Evolutionary conservation across 1,139 yeast species (phyloP).

Genomic region (Taiozyma sp.): DNA sequence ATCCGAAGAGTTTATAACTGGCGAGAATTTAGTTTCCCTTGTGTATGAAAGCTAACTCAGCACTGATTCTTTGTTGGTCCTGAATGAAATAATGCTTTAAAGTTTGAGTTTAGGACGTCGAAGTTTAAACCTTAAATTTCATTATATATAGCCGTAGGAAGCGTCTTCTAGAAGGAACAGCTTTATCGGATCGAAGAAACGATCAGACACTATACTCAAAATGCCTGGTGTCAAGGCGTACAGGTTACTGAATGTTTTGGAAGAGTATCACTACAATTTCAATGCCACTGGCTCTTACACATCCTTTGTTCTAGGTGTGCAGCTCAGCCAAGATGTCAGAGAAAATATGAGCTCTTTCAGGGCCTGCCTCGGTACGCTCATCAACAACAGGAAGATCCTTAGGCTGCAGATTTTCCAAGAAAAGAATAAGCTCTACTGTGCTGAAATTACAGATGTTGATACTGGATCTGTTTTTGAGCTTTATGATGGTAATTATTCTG

Average conservation of each 20-base stretch:
- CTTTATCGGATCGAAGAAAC: background rate
- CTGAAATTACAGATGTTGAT: background rate
- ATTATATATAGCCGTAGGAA: too few species aligned
- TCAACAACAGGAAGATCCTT: background rate
- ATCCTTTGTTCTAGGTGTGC: background rate
- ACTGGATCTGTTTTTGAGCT: background rate
- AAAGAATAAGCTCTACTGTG: background rate
- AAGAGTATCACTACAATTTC: background rate
- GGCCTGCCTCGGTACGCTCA: background rate
- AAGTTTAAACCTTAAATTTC: too few species aligned
- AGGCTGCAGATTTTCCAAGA: background rate
- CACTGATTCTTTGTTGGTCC: too few species aligned
- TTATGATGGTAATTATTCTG: background rate
- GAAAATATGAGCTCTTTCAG: background rate
- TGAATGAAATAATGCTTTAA: too few species aligned
- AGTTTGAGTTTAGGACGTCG: too few species aligned
- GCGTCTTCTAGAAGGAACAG: too few species aligned
- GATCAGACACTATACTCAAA: conserved; percentile 27
- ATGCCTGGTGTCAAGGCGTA: conserved; percentile 9
- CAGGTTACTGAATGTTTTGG: background rate
- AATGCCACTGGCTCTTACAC: background rate
- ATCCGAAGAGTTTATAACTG: too few species aligned
- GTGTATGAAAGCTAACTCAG: too few species aligned
- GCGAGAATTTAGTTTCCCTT: too few species aligned
- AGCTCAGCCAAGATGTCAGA: background rate